Evolutionary conservation across 257 asterid genomes (phyloP), one percentile per base, ranked within the genome.

Genomic region (Datura wrightii): DNA sequence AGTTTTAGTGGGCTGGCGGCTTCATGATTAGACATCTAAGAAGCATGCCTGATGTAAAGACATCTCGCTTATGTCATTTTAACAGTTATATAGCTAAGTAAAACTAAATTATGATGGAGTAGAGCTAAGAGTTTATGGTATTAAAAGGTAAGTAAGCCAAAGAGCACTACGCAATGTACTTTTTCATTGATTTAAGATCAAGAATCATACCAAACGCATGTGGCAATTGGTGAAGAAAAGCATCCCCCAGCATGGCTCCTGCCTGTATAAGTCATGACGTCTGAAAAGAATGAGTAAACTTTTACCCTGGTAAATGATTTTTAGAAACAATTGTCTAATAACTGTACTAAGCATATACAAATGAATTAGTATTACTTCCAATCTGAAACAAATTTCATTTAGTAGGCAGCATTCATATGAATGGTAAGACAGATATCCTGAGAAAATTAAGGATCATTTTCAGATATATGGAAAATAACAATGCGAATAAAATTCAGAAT

Each of bases 221-320:
- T 46, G 99, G 98, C 92, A 96, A 82, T 85, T 96, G 99, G 91
- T 96, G 99, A 89, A 96, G 99, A 90, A 96, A 96, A 89, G 99
- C 98, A 91, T 96, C 99, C 83, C 99, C 99, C 53, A 97, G 87
- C 99, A 97, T 95, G 10, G 99, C 98, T 91, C 99, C 99, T 67
- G 99, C 99, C 99, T 97, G 92, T 90, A 83, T 63, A 84, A 82
- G 72, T 60, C 41, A 44, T 18, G 84, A 42, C 70, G 80, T 63
- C 8, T 42, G 46, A 46, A 53, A 13, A 79, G 13, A 39, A n/a
- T 55, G 82, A 44, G 81, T 24, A 50, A 86, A 76, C 58, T 46
- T 19, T 46, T 24, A 72, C 15, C 71, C 39, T 71, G n/a, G 79
- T n/a, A 71, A 42, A 71, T 71, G 42, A 71, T 42, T 42, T 24